These are phyloP conservation scores for Angomonas ambiguus DNA, from an alignment of 208 protist genomes.

Conservation along the genomic window DNA sequence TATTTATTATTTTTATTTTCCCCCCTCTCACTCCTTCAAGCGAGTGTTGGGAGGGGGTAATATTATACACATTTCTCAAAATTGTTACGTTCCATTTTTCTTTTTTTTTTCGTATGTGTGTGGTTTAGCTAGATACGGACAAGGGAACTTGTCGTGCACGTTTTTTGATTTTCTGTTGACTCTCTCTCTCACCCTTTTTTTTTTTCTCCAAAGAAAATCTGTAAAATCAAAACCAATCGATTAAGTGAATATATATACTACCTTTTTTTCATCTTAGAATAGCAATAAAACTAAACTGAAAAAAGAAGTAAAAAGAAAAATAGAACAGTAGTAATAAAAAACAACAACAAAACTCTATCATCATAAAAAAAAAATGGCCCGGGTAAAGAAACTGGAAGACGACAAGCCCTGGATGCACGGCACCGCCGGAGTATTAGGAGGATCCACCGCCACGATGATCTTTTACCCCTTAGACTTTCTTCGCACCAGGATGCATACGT, in stretches of 20 bases:
- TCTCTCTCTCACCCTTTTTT: too few species aligned
- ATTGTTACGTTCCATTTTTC: not conserved
- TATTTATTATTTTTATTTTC: not conserved
- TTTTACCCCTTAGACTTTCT: conserved; percentile 88
- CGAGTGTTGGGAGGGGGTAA: not conserved
- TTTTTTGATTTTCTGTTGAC: too few species aligned
- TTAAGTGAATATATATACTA: too few species aligned
- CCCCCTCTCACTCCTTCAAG: conserved; percentile 7
- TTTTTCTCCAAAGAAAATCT: too few species aligned
- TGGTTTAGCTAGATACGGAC: conserved; percentile 1
- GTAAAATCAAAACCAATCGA: too few species aligned
- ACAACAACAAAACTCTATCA: too few species aligned
- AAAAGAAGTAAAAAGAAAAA: too few species aligned
- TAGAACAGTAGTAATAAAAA: too few species aligned
- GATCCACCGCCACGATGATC: conserved; percentile 53
- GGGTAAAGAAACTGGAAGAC: conserved; percentile 4
- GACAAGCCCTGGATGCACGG: conserved; percentile 72
- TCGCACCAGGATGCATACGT: conserved; percentile 73
- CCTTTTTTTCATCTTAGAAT: too few species aligned
- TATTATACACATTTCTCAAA: not conserved
- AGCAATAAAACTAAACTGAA: too few species aligned
- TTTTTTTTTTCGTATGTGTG: conserved; percentile 6
- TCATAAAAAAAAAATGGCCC: not conserved
- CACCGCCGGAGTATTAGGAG: conserved; percentile 58
- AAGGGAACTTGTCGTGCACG: too few species aligned